A percentile compares a stretch with the other conserved stretches of the same genome.
Evolutionary conservation across 305 asterid species (phyloP).

Genomic region (Fraxinus sp.): DNA sequence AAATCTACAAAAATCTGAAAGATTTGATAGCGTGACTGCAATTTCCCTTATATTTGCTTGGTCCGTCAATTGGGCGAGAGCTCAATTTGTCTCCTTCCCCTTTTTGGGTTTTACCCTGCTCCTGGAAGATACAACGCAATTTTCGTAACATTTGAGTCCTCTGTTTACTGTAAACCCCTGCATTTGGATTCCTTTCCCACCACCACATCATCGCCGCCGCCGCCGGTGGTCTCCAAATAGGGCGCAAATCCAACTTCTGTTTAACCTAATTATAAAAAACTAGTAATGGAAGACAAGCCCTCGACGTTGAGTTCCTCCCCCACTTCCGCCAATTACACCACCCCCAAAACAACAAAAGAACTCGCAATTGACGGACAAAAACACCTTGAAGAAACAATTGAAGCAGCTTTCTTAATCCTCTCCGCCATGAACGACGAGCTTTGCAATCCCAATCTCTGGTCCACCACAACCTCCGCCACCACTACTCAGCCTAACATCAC

Average conservation of each 20-base stretch:
- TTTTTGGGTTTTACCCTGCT: no score
- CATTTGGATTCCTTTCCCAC: neutral
- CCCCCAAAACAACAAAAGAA: conserved; percentile 43
- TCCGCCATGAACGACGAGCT: conserved; percentile 94
- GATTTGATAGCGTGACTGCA: no score
- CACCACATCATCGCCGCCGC: neutral
- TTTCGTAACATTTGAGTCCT: neutral
- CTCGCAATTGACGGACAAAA: conserved; percentile 67
- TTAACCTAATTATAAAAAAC: neutral
- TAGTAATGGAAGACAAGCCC: conserved; percentile 56
- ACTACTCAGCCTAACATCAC: conserved; percentile 23
- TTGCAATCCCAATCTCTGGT: conserved; percentile 80
- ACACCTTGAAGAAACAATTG: conserved; percentile 70
- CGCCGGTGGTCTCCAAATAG: neutral
- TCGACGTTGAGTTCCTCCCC: conserved; percentile 40
- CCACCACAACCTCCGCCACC: conserved; percentile 34
- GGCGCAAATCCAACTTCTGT: neutral
- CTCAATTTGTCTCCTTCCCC: no score
- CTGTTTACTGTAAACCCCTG: neutral
- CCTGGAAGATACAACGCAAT: no score
- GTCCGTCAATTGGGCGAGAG: no score
- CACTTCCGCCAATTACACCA: conserved; percentile 30
- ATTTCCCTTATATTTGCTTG: no score
- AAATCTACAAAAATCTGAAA: no score
- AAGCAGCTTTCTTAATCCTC: conserved; percentile 67